Base-by-base conservation (phyloP, 2,329 filamentous ascomycete species). In the Aspergillus uvarum region DNA sequence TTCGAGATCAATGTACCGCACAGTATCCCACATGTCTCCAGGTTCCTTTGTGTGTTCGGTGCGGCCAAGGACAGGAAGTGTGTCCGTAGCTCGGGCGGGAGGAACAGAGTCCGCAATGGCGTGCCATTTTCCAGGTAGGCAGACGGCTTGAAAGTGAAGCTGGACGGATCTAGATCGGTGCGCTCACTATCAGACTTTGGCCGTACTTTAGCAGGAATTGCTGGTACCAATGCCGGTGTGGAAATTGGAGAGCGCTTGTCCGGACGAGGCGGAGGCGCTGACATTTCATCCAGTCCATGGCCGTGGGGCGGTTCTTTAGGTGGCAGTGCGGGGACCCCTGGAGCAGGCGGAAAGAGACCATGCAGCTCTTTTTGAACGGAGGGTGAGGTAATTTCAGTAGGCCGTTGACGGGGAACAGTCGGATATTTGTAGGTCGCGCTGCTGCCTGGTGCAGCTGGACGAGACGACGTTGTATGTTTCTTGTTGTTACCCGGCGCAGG, bases 11-110 rank as follows among this genome's bases (percentile, higher is more conserved):
- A 82, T 1, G 91, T 94, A 7, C 94, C 95, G 70, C 92, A 96
- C 11, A 99, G 83, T 65, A 99, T 94, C 38, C 94, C 95, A 72
- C 95, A 98, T 67, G 95, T 98, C 78, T 99, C 95, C 19, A 98
- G 83, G 38, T 96, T 96, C 3, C 82, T 82, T 31, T 80, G 79
- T 0, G 95, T 99, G 73, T 99, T 98, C 19, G 85, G 77, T 0
- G 84, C 78, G 0, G 93, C 94, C 31, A 92, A 79, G 3, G 84
- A 77, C 19, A 98, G 82, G 73, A 99, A 99, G 5, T 83, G 80
- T 2, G 82, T 77, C 29, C 92, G 90, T 1, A 99, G 83, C 12
- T 85, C 83, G 0, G 86, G 84, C 0, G 95, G 94, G 1, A 99
- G 82, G 72, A 98, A 96, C 35, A 99, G 82, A 0, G 93, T 91